phyloP scores from a whole-genome alignment of 345 rosid species.

The Brassica incana region DNA sequence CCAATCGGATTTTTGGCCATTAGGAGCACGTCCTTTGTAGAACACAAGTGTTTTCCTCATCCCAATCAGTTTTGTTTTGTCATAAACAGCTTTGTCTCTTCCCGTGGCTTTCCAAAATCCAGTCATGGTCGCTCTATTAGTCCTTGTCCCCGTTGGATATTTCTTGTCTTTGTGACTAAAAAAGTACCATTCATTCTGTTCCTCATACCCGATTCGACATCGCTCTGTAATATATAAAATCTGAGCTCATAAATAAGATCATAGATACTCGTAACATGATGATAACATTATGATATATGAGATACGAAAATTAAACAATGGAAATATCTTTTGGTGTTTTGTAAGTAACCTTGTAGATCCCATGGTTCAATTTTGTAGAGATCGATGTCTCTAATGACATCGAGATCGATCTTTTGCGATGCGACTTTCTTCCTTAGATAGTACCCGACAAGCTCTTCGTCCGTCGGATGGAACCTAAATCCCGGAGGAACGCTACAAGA shows the following conservation, averaged over 20 bases:
- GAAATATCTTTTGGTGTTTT: neutral
- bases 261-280: neutral
- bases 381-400: slow-evolving; percentile 90
- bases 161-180: slow-evolving; percentile 97
- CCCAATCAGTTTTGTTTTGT: slow-evolving; percentile 81
- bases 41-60: slow-evolving; percentile 97
- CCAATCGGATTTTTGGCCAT: slow-evolving; percentile 90
- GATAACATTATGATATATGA: neutral
- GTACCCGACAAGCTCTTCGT: slow-evolving; percentile 94
- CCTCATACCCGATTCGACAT: slow-evolving; percentile 86
- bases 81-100: slow-evolving; percentile 88
- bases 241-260: neutral
- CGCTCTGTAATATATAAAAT: slow-evolving; percentile 46
- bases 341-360: slow-evolving; percentile 80
- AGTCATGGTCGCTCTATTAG: slow-evolving; percentile 90
- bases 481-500: slow-evolving; percentile 84
- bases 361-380: slow-evolving; percentile 93
- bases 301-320: neutral
- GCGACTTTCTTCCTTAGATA: slow-evolving; percentile 91
- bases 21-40: slow-evolving; percentile 97
- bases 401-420: slow-evolving; percentile 92
- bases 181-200: slow-evolving; percentile 92
- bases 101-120: slow-evolving; percentile 99
- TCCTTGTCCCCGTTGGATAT: slow-evolving; percentile 95
- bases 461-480: slow-evolving; percentile 93